These are phyloP conservation scores for Fraxinus pennsylvanica DNA, from an alignment of 257 asterid genomes.

Conservation along the genomic window DNA sequence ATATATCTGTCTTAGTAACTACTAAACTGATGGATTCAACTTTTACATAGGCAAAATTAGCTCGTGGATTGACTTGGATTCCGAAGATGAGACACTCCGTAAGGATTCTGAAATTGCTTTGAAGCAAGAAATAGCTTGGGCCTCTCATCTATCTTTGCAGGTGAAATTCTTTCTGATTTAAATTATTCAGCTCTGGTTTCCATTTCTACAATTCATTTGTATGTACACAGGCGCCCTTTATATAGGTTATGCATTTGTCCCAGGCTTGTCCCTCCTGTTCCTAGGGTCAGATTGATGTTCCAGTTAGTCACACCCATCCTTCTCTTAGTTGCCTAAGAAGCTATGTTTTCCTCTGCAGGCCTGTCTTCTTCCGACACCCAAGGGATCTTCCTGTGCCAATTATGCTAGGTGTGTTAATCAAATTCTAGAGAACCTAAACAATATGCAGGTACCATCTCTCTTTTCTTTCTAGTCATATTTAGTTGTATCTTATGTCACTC, in stretches of 20 bases:
- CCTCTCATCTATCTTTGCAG: slow-evolving; percentile 96
- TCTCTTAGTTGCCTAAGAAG: slow-evolving; percentile 16
- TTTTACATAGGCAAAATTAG: slow-evolving; percentile 77
- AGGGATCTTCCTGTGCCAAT: slow-evolving; percentile 77
- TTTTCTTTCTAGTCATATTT: slow-evolving; percentile 9
- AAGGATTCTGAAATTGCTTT: slow-evolving; percentile 84
- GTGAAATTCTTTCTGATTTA: slow-evolving; percentile 32
- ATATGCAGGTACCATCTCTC: slow-evolving; percentile 68
- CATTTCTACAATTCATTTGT: background rate
- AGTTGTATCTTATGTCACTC: slow-evolving; percentile 2
- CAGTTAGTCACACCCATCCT: slow-evolving; percentile 11
- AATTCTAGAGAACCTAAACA: slow-evolving; percentile 73
- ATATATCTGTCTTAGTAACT: background rate
- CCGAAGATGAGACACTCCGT: slow-evolving; percentile 75
- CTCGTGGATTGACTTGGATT: slow-evolving; percentile 95
- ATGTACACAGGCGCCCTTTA: background rate
- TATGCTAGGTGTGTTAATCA: slow-evolving; percentile 90
- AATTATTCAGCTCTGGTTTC: background rate
- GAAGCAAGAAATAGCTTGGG: slow-evolving; percentile 98
- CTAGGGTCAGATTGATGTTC: slow-evolving; percentile 18
- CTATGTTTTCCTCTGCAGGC: slow-evolving; percentile 57
- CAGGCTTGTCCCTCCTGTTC: slow-evolving; percentile 6
- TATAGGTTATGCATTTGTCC: background rate
- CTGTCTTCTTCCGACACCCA: slow-evolving; percentile 90
- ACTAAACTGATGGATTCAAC: slow-evolving; percentile 15